Base-by-base conservation (phyloP, 1,284 basidiomycete genomes). In the Leccinum fuscescens region DNA sequence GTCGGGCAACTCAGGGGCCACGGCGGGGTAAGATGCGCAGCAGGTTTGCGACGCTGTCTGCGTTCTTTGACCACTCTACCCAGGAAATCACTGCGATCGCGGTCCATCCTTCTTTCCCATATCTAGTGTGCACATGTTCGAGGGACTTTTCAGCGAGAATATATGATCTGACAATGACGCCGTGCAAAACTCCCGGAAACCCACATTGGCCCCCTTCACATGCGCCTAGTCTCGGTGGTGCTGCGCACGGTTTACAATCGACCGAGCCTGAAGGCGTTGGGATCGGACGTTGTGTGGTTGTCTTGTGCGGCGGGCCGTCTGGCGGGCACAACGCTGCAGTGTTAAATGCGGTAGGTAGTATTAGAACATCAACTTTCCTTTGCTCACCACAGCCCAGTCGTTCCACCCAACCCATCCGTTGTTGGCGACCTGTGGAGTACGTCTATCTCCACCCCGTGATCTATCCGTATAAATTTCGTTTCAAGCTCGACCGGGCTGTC, bases 351-450 rank as follows among this genome's bases (percentile, higher is more conserved):
- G 89, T 89, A 67, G 65, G 84, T 69, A 11, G 42, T 39, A 14
- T 56, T 54, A 8, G 1, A 49, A 48, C 24, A 54, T 20, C 7
- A 56, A 37, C n/a, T 33, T 24, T 2, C 52, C 46, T 46, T 57
- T 49, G 49, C 63, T 67, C 50, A 69, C 35, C 27, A 20, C 8
- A 49, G 9, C 24, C 44, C 54, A 89, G 89, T 82, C 85, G 22
- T 91, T 90, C 69, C 87, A 92, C 70, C 79, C 81, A 0, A 71
- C 73, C 5, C 73, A 80, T 57, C 86, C 87, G 15, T 63, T 91
- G 15, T 79, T 92, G 60, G 89, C 89, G 14, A 92, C 89, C 8
- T 86, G 88, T 66, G 89, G 89, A 7, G 89, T 90, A 71, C 62
- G 82, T 73, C 52, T 50, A 54, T 39, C 24, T 17, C 24, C 56